Evolutionary conservation across 1,284 basidiomycete genomes (phyloP).

Genomic region (Caloboletus inedulis): DNA sequence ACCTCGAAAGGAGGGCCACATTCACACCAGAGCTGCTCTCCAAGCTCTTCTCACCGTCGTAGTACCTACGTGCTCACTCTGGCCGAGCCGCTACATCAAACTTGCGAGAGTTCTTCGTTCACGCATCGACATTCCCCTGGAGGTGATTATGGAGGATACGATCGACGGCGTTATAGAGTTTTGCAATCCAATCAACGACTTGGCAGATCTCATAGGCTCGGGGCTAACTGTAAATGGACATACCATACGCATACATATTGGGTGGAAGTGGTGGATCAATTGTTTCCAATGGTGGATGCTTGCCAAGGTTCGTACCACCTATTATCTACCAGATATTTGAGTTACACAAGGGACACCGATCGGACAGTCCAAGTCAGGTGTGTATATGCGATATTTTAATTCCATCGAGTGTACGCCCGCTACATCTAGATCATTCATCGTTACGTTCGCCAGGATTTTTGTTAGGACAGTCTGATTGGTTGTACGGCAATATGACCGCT

Average conservation of each 20-base stretch:
- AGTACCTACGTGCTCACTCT: constrained; percentile 35
- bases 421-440: neutral
- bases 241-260: constrained; percentile 24
- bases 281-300: constrained; percentile 26
- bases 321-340: neutral
- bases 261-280: constrained; percentile 30
- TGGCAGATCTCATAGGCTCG: constrained; percentile 28
- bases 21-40: constrained; percentile 28
- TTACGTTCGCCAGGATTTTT: neutral
- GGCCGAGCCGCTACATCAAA: constrained; percentile 34
- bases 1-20: constrained; percentile 8
- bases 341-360: neutral
- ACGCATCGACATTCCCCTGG: constrained; percentile 25
- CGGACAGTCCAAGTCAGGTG: constrained; percentile 22
- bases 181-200: constrained; percentile 27
- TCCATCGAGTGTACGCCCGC: neutral
- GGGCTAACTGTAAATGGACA: constrained; percentile 18
- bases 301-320: constrained; percentile 25
- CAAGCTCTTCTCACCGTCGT: constrained; percentile 34
- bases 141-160: constrained; percentile 27
- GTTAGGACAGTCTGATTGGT: constrained; percentile 1
- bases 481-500: neutral
- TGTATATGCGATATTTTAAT: constrained; percentile 14
- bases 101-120: constrained; percentile 22
- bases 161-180: constrained; percentile 33